phyloP scores from a whole-genome alignment of 345 rosid genomes.

The Garcia nutans region DNA sequence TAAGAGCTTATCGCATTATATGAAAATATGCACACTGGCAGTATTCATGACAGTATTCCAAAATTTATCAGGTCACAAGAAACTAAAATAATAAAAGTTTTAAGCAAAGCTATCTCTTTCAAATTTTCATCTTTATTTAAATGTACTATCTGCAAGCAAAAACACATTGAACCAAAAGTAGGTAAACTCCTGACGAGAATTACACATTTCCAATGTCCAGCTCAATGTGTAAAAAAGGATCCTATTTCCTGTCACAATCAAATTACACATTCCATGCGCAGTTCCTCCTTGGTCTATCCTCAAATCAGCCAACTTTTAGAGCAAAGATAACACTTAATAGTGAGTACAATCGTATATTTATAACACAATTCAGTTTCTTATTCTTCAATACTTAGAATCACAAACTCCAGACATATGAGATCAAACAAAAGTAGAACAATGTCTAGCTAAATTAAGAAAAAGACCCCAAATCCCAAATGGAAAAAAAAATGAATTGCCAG shows the following conservation, averaged over 20 bases:
- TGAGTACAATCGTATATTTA: not conserved
- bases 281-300: not conserved
- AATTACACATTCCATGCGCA: slow-evolving; percentile 4
- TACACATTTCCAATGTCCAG: not conserved
- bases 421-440: not conserved
- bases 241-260: not conserved
- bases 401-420: not conserved
- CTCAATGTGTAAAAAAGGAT: not conserved
- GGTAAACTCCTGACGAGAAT: not conserved
- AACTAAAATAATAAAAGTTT: no score
- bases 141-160: not conserved
- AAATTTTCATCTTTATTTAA: not conserved
- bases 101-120: not conserved
- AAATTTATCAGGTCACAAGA: not conserved
- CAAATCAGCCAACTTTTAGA: not conserved
- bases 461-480: not conserved
- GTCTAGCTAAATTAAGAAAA: not conserved
- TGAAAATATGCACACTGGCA: no score
- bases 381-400: not conserved
- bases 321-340: not conserved
- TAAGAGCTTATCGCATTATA: no score
- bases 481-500: not conserved
- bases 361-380: not conserved
- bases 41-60: no score
- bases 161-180: not conserved